Percentiles rank a stretch among this genome's conserved stretches.
phyloP scores from a whole-genome alignment of 2,329 filamentous ascomycete species.

The Mycogone perniciosa region DNA sequence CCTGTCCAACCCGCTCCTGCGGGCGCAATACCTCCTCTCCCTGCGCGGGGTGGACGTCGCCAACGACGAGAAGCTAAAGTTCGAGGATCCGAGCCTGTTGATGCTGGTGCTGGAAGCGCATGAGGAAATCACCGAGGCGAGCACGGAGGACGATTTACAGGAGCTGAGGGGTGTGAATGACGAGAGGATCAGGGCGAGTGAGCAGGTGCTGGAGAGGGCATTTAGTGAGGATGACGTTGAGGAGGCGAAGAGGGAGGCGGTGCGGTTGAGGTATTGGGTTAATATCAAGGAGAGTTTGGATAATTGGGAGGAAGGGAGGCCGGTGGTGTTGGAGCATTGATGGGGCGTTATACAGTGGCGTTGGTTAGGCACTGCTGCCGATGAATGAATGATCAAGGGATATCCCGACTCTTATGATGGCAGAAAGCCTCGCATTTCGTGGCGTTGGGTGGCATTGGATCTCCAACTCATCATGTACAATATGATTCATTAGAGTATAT shows the following conservation, averaged over 20 bases:
- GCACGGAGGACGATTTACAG: slow-evolving; percentile 57
- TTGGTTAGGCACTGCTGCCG: too few relatives aligned
- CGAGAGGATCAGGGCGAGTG: slow-evolving; percentile 55
- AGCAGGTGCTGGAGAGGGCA: slow-evolving; percentile 53
- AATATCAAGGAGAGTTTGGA: slow-evolving; percentile 76
- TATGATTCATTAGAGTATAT: background rate
- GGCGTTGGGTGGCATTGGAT: too few relatives aligned
- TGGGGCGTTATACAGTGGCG: background rate
- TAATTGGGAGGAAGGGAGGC: slow-evolving; percentile 76
- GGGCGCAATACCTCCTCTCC: slow-evolving; percentile 83
- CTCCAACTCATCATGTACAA: too few relatives aligned
- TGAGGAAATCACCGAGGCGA: slow-evolving; percentile 67
- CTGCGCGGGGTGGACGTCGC: slow-evolving; percentile 70
- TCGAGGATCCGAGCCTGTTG: slow-evolving; percentile 63
- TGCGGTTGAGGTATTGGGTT: slow-evolving; percentile 81
- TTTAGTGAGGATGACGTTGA: slow-evolving; percentile 63
- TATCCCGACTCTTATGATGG: too few relatives aligned
- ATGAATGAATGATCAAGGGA: too few relatives aligned
- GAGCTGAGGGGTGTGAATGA: slow-evolving; percentile 61
- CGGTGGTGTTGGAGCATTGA: slow-evolving; percentile 46
- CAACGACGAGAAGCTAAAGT: slow-evolving; percentile 67
- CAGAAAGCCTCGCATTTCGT: too few relatives aligned
- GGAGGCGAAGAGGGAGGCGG: slow-evolving; percentile 62
- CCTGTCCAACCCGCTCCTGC: slow-evolving; percentile 65
- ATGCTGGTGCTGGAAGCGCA: slow-evolving; percentile 74